Base-by-base conservation (phyloP, 441 rosid species). In the Brassica balearica region DNA sequence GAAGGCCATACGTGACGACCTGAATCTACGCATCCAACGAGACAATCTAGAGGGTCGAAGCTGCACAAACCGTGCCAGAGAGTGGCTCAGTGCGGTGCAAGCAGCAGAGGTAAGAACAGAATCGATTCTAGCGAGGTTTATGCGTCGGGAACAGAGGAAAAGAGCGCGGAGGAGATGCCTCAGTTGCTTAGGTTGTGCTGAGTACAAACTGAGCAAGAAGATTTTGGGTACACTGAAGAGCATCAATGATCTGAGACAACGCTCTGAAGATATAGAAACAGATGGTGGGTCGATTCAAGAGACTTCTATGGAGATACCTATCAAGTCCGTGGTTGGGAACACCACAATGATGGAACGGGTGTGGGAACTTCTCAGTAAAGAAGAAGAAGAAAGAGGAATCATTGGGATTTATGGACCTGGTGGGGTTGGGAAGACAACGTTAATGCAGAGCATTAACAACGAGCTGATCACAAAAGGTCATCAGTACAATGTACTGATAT, bases 381-480 rank as follows among this genome's bases (percentile, higher is more conserved):
- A 80, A 36, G 84, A 80, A 34, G 82, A 73, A 29, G 84, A 72
- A 72, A 73, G 75, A 46, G 86, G 84, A 56, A 77, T 72, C 6
- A 68, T 82, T 1, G 87, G 87, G 20, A 76, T 86, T 61, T 84
- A 80, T 67, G 87, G 88, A 65, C 79, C 81, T 71, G 84, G 87
- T 19, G 87, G 88, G n/a, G 84, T 86, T 8, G 85, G 88, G 43
- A 86, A 84, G 85, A 86, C 87, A 32, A 80, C 84, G 10, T 78
- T 86, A 53, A 73, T 86, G 82, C 68, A 82, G 82, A 80, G 32
- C 27, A 78, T 81, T 41, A 81, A 77, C 73, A 81, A 81, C 55
- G 81, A 81, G 67, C 59, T 81, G 48, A 64, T 77, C 58, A 69
- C 20, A 29, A 81, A 48, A 36, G 74, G 75, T 29, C 84, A 81